phyloP scores from a whole-genome alignment of 2,329 filamentous ascomycete species.

The Fusarium armeniacum region DNA sequence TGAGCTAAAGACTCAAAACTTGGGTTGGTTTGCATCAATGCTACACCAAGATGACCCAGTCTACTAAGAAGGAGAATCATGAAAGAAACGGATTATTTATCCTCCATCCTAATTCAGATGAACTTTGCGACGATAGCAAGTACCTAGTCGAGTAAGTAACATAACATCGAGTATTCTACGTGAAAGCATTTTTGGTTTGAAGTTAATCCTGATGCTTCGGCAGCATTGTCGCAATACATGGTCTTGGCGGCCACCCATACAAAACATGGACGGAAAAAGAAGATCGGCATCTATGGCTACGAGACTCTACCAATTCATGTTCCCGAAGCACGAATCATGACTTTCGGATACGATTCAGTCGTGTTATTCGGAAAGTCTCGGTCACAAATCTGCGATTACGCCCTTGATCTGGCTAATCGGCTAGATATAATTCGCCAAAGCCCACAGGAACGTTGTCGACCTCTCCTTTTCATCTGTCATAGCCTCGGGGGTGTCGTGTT shows the following conservation, averaged over 20 bases:
- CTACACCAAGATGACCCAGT: neutral
- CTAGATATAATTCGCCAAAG: neutral
- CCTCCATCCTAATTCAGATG: neutral
- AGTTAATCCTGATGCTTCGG: neutral
- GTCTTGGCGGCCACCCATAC: neutral
- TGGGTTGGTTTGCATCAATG: neutral
- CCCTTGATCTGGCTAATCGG: neutral
- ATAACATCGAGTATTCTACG: neutral
- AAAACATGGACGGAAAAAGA: slow-evolving; percentile 1
- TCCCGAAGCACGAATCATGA: neutral
- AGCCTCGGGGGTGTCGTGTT: neutral
- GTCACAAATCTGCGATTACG: neutral
- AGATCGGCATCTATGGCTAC: neutral
- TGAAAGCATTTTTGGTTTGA: neutral
- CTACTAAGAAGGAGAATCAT: neutral
- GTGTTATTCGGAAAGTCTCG: neutral
- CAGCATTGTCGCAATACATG: slow-evolving; percentile 1
- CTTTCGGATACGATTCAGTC: neutral
- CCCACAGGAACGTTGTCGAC: neutral
- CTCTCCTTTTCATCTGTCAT: neutral
- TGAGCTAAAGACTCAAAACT: neutral
- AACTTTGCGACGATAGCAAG: neutral
- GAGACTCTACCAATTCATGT: neutral
- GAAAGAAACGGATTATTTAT: neutral
- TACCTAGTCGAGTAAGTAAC: neutral